These are phyloP conservation scores for Aspergillus awamori DNA, from an alignment of 2,329 filamentous ascomycete species.

Conservation along the genomic window DNA sequence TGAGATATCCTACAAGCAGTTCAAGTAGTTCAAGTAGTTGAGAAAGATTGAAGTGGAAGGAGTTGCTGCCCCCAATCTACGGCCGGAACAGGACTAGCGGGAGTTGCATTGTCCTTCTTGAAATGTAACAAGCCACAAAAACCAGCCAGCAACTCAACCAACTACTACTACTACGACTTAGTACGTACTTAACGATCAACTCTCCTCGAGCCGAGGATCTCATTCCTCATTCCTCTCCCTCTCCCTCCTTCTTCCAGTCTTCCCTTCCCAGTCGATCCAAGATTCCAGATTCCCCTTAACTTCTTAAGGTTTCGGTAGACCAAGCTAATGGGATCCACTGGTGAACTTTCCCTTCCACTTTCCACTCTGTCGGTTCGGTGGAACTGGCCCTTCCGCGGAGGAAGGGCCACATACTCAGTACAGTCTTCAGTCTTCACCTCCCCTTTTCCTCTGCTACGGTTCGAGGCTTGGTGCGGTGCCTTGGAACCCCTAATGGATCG, in stretches of 20 bases:
- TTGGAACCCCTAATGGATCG: neutral
- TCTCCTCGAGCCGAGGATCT: neutral
- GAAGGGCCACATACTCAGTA: neutral
- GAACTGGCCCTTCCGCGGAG: neutral
- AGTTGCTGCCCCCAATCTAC: too few species aligned
- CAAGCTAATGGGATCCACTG: neutral
- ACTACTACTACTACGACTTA: too few species aligned
- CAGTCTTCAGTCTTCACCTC: neutral
- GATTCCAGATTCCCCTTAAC: neutral
- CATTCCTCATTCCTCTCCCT: neutral
- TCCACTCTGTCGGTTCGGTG: neutral
- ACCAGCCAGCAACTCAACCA: too few species aligned
- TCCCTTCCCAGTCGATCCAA: neutral
- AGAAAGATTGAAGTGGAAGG: too few species aligned
- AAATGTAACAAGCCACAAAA: too few species aligned
- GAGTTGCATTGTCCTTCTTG: too few species aligned
- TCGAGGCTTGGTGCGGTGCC: neutral
- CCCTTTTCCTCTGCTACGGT: neutral
- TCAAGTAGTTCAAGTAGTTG: too few species aligned
- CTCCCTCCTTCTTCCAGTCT: neutral
- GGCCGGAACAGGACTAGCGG: too few species aligned
- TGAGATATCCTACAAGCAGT: too few species aligned
- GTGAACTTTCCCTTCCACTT: neutral
- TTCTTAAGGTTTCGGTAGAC: neutral
- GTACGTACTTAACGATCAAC: too few species aligned